Base-by-base conservation (phyloP, 78 protist species). In the Cyanophora paradoxa region DNA sequence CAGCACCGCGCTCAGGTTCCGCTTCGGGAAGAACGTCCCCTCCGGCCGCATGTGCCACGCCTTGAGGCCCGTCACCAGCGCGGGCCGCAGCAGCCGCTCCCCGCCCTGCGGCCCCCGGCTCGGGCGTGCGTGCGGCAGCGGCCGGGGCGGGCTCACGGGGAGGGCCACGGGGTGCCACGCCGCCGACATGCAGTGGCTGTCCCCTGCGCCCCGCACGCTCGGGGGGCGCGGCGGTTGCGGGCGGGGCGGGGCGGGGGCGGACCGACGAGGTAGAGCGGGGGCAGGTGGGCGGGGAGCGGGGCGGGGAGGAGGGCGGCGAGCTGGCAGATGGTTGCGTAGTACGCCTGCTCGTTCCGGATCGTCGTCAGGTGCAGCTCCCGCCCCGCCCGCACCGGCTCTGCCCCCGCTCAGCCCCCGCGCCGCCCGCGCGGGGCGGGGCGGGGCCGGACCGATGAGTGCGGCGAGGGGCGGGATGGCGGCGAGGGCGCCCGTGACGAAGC, bases 271-370 rank as follows among this genome's bases (percentile, higher is more conserved):
- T n/a, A n/a, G n/a, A 72, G 28, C 34, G 85, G 87, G 34, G 69
- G 44, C 34, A 42, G 56, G 41, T 30, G 11, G 58, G 19, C n/a
- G n/a, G n/a, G n/a, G n/a, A n/a, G n/a, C n/a, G n/a, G n/a, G n/a
- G n/a, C n/a, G n/a, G n/a, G n/a, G 71, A 86, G 58, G 31, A 91
- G 77, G n/a, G n/a, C n/a, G n/a, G n/a, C n/a, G n/a, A n/a, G n/a
- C 30, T 71, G 81, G 8, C 79, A 71, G 33, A 88, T 48, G 66
- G 72, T 67, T 46, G 71, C 48, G 70, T 75, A 92, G 83, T 92
- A 91, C 4, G 94, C 96, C 33, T 92, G 84, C 74, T 92, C 94
- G 59, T 92, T 92, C 22, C 96, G 57, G 26, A 79, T 72, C 16
- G 42, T 50, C 16, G 93, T 91, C 68, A 50, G 42, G 76, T 92